phyloP scores from a whole-genome alignment of 2,329 filamentous ascomycete species.

The Nemania sp. region DNA sequence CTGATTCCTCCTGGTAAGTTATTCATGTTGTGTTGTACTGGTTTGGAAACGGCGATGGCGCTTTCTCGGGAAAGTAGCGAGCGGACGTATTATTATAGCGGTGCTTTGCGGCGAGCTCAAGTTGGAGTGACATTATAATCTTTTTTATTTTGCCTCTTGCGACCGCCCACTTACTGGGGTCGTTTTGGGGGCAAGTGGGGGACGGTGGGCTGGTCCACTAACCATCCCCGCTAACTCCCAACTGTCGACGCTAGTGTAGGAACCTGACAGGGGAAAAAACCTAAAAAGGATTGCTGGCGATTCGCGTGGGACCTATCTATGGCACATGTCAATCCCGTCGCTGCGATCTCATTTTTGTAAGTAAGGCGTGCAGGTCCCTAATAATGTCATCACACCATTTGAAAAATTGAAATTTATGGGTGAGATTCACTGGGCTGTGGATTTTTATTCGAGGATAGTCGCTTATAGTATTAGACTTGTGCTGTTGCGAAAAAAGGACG shows the following conservation, averaged over 20 bases:
- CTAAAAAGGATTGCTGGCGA: background rate
- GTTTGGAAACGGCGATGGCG: background rate
- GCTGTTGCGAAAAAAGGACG: no score
- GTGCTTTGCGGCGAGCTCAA: slow-evolving; percentile 31
- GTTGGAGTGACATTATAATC: slow-evolving; percentile 34
- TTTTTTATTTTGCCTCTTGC: slow-evolving; percentile 45
- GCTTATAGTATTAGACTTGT: no score
- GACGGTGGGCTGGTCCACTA: background rate
- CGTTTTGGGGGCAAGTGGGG: background rate
- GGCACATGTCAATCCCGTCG: background rate
- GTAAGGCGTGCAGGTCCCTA: background rate
- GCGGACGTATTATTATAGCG: slow-evolving; percentile 20
- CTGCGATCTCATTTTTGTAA: background rate
- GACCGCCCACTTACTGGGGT: slow-evolving; percentile 39
- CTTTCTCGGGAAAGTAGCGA: slow-evolving; percentile 3
- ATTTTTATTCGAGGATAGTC: background rate
- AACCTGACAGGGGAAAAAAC: slow-evolving; percentile 2
- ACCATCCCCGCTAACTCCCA: background rate
- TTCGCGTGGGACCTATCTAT: background rate
- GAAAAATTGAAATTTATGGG: background rate
- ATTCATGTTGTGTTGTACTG: slow-evolving; percentile 44
- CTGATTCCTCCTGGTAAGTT: slow-evolving; percentile 46
- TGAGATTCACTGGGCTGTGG: no score
- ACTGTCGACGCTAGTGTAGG: background rate
- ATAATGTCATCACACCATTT: background rate